Evolutionary conservation across 305 asterid species (phyloP).

Genomic region (Andrographis paniculata): DNA sequence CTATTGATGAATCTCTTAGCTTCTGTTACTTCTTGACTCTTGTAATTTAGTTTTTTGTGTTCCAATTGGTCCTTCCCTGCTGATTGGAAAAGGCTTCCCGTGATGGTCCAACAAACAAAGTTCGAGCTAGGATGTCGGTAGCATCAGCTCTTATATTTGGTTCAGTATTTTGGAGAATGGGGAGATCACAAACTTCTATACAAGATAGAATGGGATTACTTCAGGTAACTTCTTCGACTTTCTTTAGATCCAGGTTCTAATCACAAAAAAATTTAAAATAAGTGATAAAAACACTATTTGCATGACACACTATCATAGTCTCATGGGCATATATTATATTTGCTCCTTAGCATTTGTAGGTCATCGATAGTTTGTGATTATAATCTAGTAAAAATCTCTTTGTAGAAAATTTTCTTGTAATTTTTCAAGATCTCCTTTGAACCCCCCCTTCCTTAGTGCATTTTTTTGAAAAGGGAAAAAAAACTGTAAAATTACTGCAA

Average conservation of each 20-base stretch:
- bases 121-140: conserved; percentile 92
- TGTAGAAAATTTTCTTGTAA: too few species aligned
- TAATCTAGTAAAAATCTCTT: too few species aligned
- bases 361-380: too few species aligned
- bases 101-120: conserved; percentile 96
- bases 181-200: conserved; percentile 84
- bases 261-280: too few species aligned
- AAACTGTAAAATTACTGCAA: too few species aligned
- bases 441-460: too few species aligned
- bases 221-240: conserved; percentile 47
- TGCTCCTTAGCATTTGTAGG: too few species aligned
- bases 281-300: too few species aligned
- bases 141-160: conserved; percentile 98
- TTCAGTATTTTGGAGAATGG: conserved; percentile 99
- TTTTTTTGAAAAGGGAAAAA: too few species aligned
- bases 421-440: too few species aligned
- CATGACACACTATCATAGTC: too few species aligned
- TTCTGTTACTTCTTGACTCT: conserved; percentile 11
- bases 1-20: conserved; percentile 8
- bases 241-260: conserved; percentile 10
- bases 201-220: conserved; percentile 98
- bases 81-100: conserved; percentile 63
- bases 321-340: too few species aligned
- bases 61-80: conserved; percentile 15
- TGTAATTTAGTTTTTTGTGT: conserved; percentile 11